These are phyloP conservation scores for Cyberlindnera galapagoensis DNA, from an alignment of 805 yeast species.

Conservation along the genomic window DNA sequence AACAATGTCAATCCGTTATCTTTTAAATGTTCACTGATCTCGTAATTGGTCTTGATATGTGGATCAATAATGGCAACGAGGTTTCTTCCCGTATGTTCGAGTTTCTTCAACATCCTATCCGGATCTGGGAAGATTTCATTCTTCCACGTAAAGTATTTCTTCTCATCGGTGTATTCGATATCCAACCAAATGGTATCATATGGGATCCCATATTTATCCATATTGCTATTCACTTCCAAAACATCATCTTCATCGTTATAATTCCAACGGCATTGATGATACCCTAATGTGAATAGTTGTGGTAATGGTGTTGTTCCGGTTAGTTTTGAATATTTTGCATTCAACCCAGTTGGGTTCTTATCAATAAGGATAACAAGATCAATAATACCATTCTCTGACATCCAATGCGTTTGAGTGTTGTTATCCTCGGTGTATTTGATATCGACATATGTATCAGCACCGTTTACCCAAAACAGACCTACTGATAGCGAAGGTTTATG, in stretches of 20 bases:
- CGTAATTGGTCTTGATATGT: conserved; percentile 70
- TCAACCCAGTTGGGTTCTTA: conserved; percentile 47
- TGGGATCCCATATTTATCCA: conserved; percentile 74
- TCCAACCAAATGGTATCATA: conserved; percentile 94
- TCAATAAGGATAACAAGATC: conserved; percentile 71
- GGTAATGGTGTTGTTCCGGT: conserved; percentile 78
- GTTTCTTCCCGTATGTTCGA: conserved; percentile 71
- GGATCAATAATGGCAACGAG: conserved; percentile 88
- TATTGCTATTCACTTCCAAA: conserved; percentile 54
- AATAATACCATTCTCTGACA: conserved; percentile 81
- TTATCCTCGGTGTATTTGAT: conserved; percentile 34
- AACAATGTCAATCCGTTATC: conserved; percentile 39
- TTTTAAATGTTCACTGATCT: conserved; percentile 48
- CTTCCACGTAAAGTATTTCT: conserved; percentile 92
- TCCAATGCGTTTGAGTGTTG: conserved; percentile 71
- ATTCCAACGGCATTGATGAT: conserved; percentile 98
- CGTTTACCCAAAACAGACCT: conserved; percentile 87
- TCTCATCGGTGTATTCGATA: conserved; percentile 81
- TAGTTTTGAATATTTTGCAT: conserved; percentile 53
- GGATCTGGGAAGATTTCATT: conserved; percentile 69
- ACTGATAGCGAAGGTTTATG: conserved; percentile 49
- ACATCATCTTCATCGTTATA: conserved; percentile 87
- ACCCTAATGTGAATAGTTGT: conserved; percentile 71
- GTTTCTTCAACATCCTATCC: conserved; percentile 51
- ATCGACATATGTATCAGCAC: conserved; percentile 90